These are phyloP conservation scores for Barnettozyma californica DNA, from an alignment of 805 yeast species.

Conservation along the genomic window DNA sequence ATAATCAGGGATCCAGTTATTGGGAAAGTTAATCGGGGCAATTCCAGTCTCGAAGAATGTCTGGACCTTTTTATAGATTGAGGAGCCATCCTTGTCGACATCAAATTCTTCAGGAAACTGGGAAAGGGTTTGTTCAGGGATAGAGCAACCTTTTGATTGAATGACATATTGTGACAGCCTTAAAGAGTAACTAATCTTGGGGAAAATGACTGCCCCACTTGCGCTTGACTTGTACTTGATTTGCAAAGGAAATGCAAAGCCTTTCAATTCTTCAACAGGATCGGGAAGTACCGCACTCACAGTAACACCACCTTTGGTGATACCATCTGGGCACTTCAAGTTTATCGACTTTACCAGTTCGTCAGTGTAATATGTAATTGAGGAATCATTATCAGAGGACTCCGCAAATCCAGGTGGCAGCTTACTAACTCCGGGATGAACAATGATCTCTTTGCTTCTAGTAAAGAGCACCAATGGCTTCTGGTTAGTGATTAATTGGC, in stretches of 20 bases:
- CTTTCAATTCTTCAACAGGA: slow-evolving; percentile 2
- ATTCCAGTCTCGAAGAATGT: slow-evolving; percentile 3
- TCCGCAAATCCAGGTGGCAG: slow-evolving; percentile 11
- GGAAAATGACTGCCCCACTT: background rate
- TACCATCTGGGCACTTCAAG: slow-evolving; percentile 2
- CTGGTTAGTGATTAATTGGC: slow-evolving; percentile 12
- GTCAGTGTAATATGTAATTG: background rate
- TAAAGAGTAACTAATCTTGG: background rate
- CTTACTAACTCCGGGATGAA: slow-evolving; percentile 1
- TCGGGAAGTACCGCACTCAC: slow-evolving; percentile 11
- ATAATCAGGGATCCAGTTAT: slow-evolving; percentile 19
- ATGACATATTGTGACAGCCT: slow-evolving; percentile 12
- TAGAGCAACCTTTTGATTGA: slow-evolving; percentile 12
- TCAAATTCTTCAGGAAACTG: background rate
- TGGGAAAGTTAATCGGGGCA: background rate
- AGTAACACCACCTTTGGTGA: slow-evolving; percentile 9
- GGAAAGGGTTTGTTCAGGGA: slow-evolving; percentile 2
- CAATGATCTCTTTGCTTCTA: slow-evolving; percentile 17
- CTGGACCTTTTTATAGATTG: slow-evolving; percentile 9
- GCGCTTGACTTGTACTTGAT: slow-evolving; percentile 9
- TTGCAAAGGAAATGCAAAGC: slow-evolving; percentile 8
- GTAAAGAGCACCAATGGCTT: slow-evolving; percentile 16
- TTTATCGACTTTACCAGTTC: slow-evolving; percentile 11
- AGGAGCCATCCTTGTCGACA: background rate
- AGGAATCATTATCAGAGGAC: slow-evolving; percentile 2